Conservation (phyloP, 2,329 filamentous ascomycete species). For the Capronia americana region DNA sequence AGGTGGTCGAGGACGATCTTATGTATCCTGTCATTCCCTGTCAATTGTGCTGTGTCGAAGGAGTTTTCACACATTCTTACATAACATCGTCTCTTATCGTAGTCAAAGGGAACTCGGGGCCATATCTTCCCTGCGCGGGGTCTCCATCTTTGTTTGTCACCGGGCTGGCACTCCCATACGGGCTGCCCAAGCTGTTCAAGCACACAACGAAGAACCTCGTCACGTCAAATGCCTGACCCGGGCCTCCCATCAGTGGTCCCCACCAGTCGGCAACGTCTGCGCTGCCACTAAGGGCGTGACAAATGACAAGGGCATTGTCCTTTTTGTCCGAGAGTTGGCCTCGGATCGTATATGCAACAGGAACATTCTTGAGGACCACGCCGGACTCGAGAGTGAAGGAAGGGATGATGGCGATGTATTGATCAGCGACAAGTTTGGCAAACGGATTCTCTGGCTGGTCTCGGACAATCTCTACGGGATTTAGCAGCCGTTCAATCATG, state of each 20-base stretch:
- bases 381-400: constrained; percentile 93
- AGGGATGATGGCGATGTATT: constrained; percentile 84
- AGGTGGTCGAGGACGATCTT: constrained; percentile 62
- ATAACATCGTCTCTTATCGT: constrained; percentile 95
- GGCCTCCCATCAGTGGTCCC: constrained; percentile 60
- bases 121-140: constrained; percentile 75
- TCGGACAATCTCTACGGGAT: constrained; percentile 61
- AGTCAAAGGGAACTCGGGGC: constrained; percentile 93
- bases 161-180: constrained; percentile 62
- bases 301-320: constrained; percentile 70
- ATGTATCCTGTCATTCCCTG: constrained; percentile 52
- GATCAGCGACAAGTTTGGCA: constrained; percentile 81
- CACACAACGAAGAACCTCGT: constrained; percentile 62
- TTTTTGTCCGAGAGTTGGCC: constrained; percentile 61
- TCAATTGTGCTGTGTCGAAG: constrained; percentile 23
- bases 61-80: constrained; percentile 57
- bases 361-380: constrained; percentile 77
- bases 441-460: constrained; percentile 91
- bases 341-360: constrained; percentile 68
- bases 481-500: constrained; percentile 53
- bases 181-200: constrained; percentile 61
- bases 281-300: constrained; percentile 61
- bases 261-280: constrained; percentile 64
- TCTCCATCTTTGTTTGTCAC: constrained; percentile 84
- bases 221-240: constrained; percentile 61